These are phyloP conservation scores for Pyrenula aspistea DNA, from an alignment of 495 filamentous ascomycete species.

Conservation along the genomic window DNA sequence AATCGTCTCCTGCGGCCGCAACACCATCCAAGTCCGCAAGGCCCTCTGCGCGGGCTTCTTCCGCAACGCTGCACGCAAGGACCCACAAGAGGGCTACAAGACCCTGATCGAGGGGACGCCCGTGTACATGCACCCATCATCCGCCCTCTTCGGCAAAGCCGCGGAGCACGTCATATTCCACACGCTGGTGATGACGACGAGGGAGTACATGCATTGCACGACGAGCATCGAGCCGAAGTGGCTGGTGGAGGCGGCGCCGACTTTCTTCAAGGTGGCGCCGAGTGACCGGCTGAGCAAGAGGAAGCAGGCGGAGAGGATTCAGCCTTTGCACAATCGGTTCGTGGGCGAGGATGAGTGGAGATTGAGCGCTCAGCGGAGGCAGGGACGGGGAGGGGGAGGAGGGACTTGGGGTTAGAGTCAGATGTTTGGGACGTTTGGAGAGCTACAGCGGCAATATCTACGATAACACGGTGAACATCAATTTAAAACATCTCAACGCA, in stretches of 20 bases:
- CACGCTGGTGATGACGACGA: slow-evolving; percentile 75
- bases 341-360: slow-evolving; percentile 88
- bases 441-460: too few species aligned
- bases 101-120: slow-evolving; percentile 91
- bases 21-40: slow-evolving; percentile 81
- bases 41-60: slow-evolving; percentile 92
- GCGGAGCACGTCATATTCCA: slow-evolving; percentile 95
- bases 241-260: slow-evolving; percentile 86
- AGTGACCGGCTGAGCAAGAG: slow-evolving; percentile 76
- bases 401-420: slow-evolving; percentile 99
- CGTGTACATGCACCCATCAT: slow-evolving; percentile 85
- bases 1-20: slow-evolving; percentile 70
- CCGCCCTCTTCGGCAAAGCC: slow-evolving; percentile 87
- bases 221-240: slow-evolving; percentile 87
- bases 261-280: slow-evolving; percentile 95
- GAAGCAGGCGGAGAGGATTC: slow-evolving; percentile 88
- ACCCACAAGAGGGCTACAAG: slow-evolving; percentile 93
- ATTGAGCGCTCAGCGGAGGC: slow-evolving; percentile 74
- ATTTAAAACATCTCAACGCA: too few species aligned
- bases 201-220: slow-evolving; percentile 95
- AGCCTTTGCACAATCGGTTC: slow-evolving; percentile 88
- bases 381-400: slow-evolving; percentile 80
- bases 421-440: too few species aligned
- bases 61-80: slow-evolving; percentile 87
- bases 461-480: too few species aligned